Base-by-base conservation (phyloP, 1,284 basidiomycete species). In the Earliella scabrosa region DNA sequence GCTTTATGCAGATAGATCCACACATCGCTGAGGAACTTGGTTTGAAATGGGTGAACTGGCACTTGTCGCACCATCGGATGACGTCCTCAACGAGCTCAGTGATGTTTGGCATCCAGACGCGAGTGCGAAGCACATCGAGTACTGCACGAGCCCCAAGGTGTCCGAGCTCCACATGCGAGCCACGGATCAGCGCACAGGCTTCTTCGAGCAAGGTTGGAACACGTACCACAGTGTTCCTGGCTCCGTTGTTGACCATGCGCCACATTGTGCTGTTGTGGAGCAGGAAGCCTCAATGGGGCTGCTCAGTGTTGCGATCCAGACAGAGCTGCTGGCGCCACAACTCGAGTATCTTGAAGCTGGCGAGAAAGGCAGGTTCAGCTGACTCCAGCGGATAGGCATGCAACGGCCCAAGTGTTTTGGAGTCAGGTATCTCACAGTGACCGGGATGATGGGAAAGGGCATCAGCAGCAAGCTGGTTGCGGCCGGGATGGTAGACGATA, bases 381-480 rank as follows among this genome's bases (percentile, higher is more conserved):
- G 35, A 18, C n/a, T 38, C 35, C 35, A 38, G n/a, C 2, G 35
- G 47, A 20, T 49, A 7, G 1, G 34, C 47, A 23, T 4, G 23
- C 2, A 49, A 18, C 4, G 47, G 34, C 3, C 35, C 47, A 39
- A 49, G 47, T 16, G 47, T 49, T 23, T 49, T 7, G 23, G 31
- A 8, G 21, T 49, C 47, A 7, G 47, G 47, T 20, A 38, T 20
- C 13, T 49, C 47, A 23, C 2, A 2, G 35, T 49, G 47, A 23
- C 47, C 47, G 4, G n/a, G 23, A 18, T 46, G 53, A 8, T 46
- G 46, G 3, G 53, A 55, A 2, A 49, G 40, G 20, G 53, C 53
- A 39, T 55, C 53, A 2, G 53, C 45, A 16, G 47, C 47, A 3
- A 49, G 38, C 23, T 55, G 46, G 20, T 40, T 38, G 1, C 39